Evolutionary conservation across 23 red algal species (phyloP).

Genomic region (Agarophyton chilense): DNA sequence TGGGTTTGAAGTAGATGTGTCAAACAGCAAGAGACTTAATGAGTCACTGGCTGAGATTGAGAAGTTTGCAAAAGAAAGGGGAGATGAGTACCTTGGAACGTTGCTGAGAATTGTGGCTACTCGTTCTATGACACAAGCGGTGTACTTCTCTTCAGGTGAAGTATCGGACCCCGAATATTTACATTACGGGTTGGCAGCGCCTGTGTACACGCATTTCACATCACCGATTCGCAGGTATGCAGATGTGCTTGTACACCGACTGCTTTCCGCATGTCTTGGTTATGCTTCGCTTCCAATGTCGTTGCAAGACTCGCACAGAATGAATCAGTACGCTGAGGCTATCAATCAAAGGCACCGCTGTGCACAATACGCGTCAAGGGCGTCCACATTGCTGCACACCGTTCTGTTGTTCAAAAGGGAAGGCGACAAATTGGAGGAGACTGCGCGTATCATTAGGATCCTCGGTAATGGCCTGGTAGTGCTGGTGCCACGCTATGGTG

Average conservation of each 20-base stretch:
- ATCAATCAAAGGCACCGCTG: conserved; percentile 96
- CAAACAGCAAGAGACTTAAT: conserved; percentile 82
- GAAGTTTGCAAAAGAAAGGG: conserved; percentile 22
- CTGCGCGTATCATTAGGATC: conserved; percentile 86
- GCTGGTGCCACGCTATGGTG: conserved; percentile 90
- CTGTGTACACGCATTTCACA: conserved; percentile 99
- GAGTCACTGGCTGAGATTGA: conserved; percentile 83
- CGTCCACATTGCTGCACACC: conserved; percentile 83
- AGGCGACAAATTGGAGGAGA: conserved; percentile 61
- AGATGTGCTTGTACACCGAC: conserved; percentile 96
- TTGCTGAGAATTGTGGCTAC: conserved; percentile 94
- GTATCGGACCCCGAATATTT: conserved; percentile 81
- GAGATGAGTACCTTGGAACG: conserved; percentile 83
- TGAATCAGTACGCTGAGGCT: conserved; percentile 80
- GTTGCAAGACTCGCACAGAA: conserved; percentile 61
- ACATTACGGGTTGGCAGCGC: conserved; percentile 95
- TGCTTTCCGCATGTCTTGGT: conserved; percentile 86
- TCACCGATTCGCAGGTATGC: conserved; percentile 99
- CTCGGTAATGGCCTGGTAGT: conserved; percentile 90
- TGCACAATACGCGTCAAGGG: conserved; percentile 91
- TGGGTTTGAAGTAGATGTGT: conserved; percentile 86
- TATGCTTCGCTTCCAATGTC: conserved; percentile 64
- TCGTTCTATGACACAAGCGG: conserved; percentile 97
- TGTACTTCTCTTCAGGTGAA: conserved; percentile 94
- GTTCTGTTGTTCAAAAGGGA: conserved; percentile 75